Conservation (phyloP, 1,139 yeast species). For the Yueomyces sp. region DNA sequence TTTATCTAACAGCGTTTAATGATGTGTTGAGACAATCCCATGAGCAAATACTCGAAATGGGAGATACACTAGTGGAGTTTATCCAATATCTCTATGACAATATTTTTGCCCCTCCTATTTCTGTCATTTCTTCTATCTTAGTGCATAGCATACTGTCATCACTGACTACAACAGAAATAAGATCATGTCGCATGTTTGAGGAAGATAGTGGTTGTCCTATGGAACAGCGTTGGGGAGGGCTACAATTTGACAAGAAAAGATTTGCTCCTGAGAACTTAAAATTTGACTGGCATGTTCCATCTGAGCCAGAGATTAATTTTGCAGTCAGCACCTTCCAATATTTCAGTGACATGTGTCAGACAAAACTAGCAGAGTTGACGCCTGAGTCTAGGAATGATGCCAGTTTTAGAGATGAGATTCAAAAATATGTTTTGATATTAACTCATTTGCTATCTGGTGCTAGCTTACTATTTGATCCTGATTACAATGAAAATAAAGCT, state of each 20-base stretch:
- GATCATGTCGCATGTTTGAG: slow-evolving; percentile 43
- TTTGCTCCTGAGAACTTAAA: slow-evolving; percentile 33
- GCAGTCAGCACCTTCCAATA: slow-evolving; percentile 49
- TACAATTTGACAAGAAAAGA: slow-evolving; percentile 40
- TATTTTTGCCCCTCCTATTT: slow-evolving; percentile 57
- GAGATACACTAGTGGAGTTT: slow-evolving; percentile 37
- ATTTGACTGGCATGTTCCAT: slow-evolving; percentile 71
- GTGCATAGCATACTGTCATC: slow-evolving; percentile 59
- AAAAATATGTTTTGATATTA: slow-evolving; percentile 43
- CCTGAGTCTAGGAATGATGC: slow-evolving; percentile 14
- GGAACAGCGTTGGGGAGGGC: slow-evolving; percentile 61
- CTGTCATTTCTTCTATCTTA: slow-evolving; percentile 32
- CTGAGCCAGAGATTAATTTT: slow-evolving; percentile 40
- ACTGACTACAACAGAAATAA: slow-evolving; percentile 47
- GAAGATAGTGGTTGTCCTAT: slow-evolving; percentile 26
- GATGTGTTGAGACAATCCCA: slow-evolving; percentile 67
- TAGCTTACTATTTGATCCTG: slow-evolving; percentile 67
- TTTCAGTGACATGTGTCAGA: slow-evolving; percentile 34
- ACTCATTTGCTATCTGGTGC: slow-evolving; percentile 61
- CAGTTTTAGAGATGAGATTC: slow-evolving; percentile 33
- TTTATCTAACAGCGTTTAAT: slow-evolving; percentile 60
- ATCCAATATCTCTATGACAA: slow-evolving; percentile 39
- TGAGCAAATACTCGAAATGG: slow-evolving; percentile 32
- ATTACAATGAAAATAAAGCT: slow-evolving; percentile 23
- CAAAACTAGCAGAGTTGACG: slow-evolving; percentile 32